Evolutionary conservation across 148 eudicot species (phyloP).

Genomic region (Gaultheria prostrata): DNA sequence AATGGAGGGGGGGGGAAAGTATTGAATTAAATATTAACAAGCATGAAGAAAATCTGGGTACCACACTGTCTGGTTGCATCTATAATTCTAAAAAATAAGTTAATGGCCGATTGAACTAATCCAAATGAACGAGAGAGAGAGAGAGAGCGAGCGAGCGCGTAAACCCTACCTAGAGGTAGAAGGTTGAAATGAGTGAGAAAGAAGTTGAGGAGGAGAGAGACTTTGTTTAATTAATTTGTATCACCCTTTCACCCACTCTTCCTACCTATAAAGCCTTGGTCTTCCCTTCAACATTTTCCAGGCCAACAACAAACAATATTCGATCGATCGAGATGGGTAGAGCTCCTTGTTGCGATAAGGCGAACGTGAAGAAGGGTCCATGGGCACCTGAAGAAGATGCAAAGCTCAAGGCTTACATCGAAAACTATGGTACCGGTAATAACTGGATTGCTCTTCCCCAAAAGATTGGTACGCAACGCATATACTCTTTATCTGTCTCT

Average conservation of each 20-base stretch:
- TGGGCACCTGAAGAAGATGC: slow-evolving; percentile 95
- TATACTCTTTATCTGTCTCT: neutral
- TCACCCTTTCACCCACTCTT: slow-evolving; percentile 22
- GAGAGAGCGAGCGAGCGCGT: slow-evolving; percentile 25
- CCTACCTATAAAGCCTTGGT: slow-evolving; percentile 66
- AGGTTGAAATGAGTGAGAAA: slow-evolving; percentile 17
- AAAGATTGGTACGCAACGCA: slow-evolving; percentile 54
- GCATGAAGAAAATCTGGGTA: slow-evolving; percentile 18
- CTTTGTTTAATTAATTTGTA: slow-evolving; percentile 19
- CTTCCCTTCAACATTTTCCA: slow-evolving; percentile 36
- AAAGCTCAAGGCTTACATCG: slow-evolving; percentile 79
- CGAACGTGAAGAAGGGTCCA: slow-evolving; percentile 84
- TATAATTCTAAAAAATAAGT: slow-evolving; percentile 14
- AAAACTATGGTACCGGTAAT: slow-evolving; percentile 65
- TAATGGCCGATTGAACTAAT: slow-evolving; percentile 48
- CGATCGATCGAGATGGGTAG: slow-evolving; percentile 54
- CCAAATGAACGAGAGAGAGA: slow-evolving; percentile 34
- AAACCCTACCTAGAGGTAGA: slow-evolving; percentile 4
- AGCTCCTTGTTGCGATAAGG: slow-evolving; percentile 93
- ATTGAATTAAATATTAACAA: slow-evolving; percentile 8
- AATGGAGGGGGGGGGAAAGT: slow-evolving; percentile 18
- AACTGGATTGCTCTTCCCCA: slow-evolving; percentile 97
- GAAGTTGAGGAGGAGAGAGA: slow-evolving; percentile 18
- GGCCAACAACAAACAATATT: no score
- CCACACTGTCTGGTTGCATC: slow-evolving; percentile 23